Base-by-base conservation (phyloP, 805 yeast species). In the Cyberlindnera veronae region DNA sequence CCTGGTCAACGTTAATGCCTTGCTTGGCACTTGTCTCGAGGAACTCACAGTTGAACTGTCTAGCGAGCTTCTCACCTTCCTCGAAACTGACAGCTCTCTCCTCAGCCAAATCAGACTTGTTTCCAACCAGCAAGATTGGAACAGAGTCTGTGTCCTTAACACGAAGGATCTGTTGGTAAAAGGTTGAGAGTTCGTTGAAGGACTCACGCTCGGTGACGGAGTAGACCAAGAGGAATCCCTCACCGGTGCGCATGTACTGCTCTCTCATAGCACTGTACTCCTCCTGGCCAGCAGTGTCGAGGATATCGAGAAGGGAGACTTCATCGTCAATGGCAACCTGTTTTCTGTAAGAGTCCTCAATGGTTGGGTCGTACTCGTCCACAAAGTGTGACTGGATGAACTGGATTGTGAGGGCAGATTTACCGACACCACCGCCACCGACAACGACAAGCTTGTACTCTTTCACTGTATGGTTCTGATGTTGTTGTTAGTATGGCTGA, bases 361-460 rank as follows among this genome's bases (percentile, higher is more conserved):
- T 93, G 10, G 99, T 93, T 9, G 99, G 99, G 66, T 93, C 99
- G 58, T 93, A 93, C 62, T 93, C 99, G 62, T 90, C 96, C 23
- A 91, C 95, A 59, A 93, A 93, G 57, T 90, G 96, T 26, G 89
- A 79, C 63, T 91, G 98, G 40, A 93, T 89, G 57, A 93, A 74
- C 64, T 93, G 95, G 50, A 93, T 93, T 20, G 99, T 93, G 48
- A 93, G 69, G 6, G 99, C 98, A 18, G 95, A 84, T 64, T 93
- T 93, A 67, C 99, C 99, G 41, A 93, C 99, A 66, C 96, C 97
- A 60, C 98, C 98, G 29, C 97, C 97, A 41, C 98, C 99, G 41
- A 91, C 96, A 32, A 91, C 97, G 5, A 93, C 99, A 44, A 93
- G 67, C 61, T 95, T 89, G 62, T 81, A 91, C 64, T 90, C 96